Conservation (phyloP, 1,284 basidiomycete genomes). For the Apiotrichum akiyoshidainum region DNA sequence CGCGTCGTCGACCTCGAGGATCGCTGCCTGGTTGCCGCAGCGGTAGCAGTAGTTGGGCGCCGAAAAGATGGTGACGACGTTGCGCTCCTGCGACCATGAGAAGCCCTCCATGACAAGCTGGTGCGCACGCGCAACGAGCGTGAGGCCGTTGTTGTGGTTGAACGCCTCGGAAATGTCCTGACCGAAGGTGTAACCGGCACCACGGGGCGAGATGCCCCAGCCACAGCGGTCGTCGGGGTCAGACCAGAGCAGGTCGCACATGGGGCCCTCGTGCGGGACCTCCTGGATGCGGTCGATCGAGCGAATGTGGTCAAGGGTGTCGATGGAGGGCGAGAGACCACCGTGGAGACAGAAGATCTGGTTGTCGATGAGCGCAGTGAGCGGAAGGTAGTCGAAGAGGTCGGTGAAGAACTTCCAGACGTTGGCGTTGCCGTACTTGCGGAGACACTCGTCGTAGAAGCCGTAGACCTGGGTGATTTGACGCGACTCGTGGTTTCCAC, state of each 20-base stretch:
- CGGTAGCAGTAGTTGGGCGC: constrained; percentile 99
- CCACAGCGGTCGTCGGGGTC: constrained; percentile 99
- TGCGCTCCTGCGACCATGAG: constrained; percentile 93
- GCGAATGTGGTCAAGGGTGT: constrained; percentile 98
- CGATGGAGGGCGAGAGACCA: constrained; percentile 96
- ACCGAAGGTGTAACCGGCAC: constrained; percentile 98
- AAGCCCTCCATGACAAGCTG: constrained; percentile 98
- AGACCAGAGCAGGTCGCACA: constrained; percentile 99
- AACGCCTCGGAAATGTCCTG: constrained; percentile 81
- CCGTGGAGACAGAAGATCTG: constrained; percentile 99
- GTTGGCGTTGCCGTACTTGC: constrained; percentile 99
- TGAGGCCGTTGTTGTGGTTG: constrained; percentile 97
- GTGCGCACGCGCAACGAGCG: constrained; percentile 91
- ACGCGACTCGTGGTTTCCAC: constrained; percentile 97
- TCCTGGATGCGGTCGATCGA: constrained; percentile 98
- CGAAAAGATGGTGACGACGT: constrained; percentile 99
- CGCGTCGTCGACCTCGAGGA: constrained; percentile 95
- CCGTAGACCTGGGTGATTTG: constrained; percentile 99
- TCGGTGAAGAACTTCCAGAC: constrained; percentile 99
- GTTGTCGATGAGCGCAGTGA: constrained; percentile 96
- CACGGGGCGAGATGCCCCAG: constrained; percentile 98
- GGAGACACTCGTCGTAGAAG: constrained; percentile 98
- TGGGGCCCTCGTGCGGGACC: constrained; percentile 97
- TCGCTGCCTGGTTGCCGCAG: constrained; percentile 98
- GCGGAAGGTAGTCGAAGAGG: constrained; percentile 94